phyloP scores from a whole-genome alignment of 352 stramenopile genomes.

The Phytophthora gonapodyides region DNA sequence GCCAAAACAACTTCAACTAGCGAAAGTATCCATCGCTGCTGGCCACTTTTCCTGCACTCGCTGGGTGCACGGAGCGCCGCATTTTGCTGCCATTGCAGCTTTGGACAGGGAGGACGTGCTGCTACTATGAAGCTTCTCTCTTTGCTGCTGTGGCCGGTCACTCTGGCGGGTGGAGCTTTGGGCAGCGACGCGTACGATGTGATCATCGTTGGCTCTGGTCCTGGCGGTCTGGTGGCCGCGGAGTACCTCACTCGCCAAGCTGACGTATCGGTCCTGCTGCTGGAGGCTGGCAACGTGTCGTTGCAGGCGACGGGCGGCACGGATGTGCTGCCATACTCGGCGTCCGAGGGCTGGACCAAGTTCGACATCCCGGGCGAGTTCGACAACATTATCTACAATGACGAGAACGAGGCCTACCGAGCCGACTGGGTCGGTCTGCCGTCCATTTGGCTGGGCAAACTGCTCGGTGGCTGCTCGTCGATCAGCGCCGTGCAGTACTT shows the following conservation, averaged over 20 bases:
- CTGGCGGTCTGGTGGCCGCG: constrained; percentile 58
- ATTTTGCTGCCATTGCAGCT: constrained; percentile 3
- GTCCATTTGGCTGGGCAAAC: constrained; percentile 66
- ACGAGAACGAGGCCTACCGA: constrained; percentile 48
- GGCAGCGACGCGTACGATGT: constrained; percentile 48
- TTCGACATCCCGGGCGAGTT: constrained; percentile 61
- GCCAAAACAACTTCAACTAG: constrained; percentile 25
- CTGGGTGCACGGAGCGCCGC: too few species aligned
- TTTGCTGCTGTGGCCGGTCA: constrained; percentile 3
- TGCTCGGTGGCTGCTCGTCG: constrained; percentile 77
- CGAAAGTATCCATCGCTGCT: constrained; percentile 18
- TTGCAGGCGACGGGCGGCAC: constrained; percentile 46
- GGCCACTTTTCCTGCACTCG: background rate
- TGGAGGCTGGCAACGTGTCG: constrained; percentile 53
- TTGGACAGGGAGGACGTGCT: background rate
- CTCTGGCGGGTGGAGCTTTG: background rate
- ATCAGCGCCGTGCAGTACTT: constrained; percentile 86
- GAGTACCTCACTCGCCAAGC: constrained; percentile 52
- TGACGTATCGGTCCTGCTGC: constrained; percentile 51
- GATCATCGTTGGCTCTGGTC: constrained; percentile 59
- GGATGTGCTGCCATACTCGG: constrained; percentile 35
- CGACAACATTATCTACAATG: constrained; percentile 52
- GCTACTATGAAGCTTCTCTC: background rate
- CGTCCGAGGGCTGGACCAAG: constrained; percentile 32
- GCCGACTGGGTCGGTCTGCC: constrained; percentile 47